A percentile compares a stretch with the other conserved stretches of the same genome.
These are phyloP conservation scores for Albifimbria verrucaria DNA, from an alignment of 2,329 filamentous ascomycete species.

Conservation along the genomic window DNA sequence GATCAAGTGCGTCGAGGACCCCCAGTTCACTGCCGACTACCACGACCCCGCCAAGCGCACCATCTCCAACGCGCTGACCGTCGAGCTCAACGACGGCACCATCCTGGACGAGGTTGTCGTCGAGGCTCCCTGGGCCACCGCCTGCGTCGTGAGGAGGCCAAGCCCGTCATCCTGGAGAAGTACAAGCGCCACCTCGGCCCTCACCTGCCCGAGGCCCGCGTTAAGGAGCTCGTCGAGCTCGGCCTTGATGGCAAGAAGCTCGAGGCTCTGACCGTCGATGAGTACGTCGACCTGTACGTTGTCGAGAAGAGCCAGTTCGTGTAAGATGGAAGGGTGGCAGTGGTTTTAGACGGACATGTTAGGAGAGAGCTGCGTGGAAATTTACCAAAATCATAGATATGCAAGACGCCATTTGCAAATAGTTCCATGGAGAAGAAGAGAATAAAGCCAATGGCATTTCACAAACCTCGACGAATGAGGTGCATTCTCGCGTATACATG, in stretches of 20 bases:
- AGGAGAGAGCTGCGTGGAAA: too few relatives aligned
- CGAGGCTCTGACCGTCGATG: slow-evolving; percentile 79
- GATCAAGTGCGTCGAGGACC: slow-evolving; percentile 96
- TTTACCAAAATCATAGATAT: not conserved
- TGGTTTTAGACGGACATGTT: not conserved
- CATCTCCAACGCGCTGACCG: slow-evolving; percentile 95
- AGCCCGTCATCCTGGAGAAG: slow-evolving; percentile 94
- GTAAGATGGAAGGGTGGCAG: slow-evolving; percentile 14
- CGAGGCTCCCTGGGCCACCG: slow-evolving; percentile 94
- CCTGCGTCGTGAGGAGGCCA: slow-evolving; percentile 88
- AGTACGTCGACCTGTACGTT: slow-evolving; percentile 85
- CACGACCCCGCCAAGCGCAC: slow-evolving; percentile 90
- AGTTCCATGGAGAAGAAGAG: not conserved
- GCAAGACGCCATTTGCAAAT: not conserved
- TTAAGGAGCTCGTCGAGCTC: slow-evolving; percentile 79
- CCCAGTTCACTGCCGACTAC: slow-evolving; percentile 92
- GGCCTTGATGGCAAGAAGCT: slow-evolving; percentile 72
- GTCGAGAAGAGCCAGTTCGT: slow-evolving; percentile 60
- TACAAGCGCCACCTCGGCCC: slow-evolving; percentile 88
- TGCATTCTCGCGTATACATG: not conserved
- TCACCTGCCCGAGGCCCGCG: slow-evolving; percentile 73
- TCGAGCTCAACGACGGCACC: slow-evolving; percentile 92
- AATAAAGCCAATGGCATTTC: not conserved
- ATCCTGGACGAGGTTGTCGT: slow-evolving; percentile 86
- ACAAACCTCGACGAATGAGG: not conserved